Percentiles rank a stretch among this genome's conserved stretches.
Conservation (phyloP, 1,284 basidiomycete genomes). For the Xerocomus amazonicus region DNA sequence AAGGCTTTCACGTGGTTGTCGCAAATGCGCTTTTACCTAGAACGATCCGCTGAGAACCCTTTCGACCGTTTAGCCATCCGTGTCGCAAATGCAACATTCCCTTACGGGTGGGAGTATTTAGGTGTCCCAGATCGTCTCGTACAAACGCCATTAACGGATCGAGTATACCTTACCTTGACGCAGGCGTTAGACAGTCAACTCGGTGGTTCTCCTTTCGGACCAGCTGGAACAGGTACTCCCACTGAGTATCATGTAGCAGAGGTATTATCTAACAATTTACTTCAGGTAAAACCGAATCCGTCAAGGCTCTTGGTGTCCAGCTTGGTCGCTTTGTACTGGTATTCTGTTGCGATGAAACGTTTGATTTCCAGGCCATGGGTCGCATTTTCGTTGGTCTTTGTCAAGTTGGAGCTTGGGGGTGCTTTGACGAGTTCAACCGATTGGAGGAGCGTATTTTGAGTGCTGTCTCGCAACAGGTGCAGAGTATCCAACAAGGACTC, state of each 20-base stretch:
- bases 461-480: slow-evolving; percentile 98
- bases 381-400: slow-evolving; percentile 98
- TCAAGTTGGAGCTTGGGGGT: slow-evolving; percentile 99
- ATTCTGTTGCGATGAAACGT: slow-evolving; percentile 99
- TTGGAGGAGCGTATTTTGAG: slow-evolving; percentile 97
- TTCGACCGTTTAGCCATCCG: slow-evolving; percentile 78
- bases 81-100: slow-evolving; percentile 91
- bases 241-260: background rate
- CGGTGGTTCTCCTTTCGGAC: slow-evolving; percentile 97
- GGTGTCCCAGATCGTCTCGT: slow-evolving; percentile 97
- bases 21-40: slow-evolving; percentile 98
- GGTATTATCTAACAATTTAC: slow-evolving; percentile 5
- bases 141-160: slow-evolving; percentile 97
- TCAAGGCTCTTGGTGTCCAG: slow-evolving; percentile 97
- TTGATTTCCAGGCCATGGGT: slow-evolving; percentile 99
- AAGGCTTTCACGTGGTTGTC: slow-evolving; percentile 92
- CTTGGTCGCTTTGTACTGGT: slow-evolving; percentile 97
- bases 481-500: slow-evolving; percentile 96
- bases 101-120: slow-evolving; percentile 98
- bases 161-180: slow-evolving; percentile 94
- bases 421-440: slow-evolving; percentile 98
- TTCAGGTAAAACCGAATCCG: slow-evolving; percentile 95
- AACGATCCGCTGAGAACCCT: slow-evolving; percentile 66
- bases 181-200: slow-evolving; percentile 94
- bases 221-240: slow-evolving; percentile 88